Base-by-base conservation (phyloP, 2,329 filamentous ascomycete species). In the Stagonosporopsis cucurbitacearum region DNA sequence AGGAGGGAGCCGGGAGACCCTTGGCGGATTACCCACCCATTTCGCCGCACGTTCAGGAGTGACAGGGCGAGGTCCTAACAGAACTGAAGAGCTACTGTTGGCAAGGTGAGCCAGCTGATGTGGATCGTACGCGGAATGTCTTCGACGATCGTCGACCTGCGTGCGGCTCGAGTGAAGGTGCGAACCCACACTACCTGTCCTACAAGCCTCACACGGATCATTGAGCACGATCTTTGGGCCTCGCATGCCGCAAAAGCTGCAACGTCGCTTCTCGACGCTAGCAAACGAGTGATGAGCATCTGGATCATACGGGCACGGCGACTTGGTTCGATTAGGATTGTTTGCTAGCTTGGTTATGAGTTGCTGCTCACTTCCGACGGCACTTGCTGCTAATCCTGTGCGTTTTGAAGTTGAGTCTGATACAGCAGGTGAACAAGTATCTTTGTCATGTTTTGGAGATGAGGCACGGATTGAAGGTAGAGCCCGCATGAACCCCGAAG, bases 251-350 rank as follows among this genome's bases (percentile, higher is more conserved):
- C 62, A 68, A 36, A 61, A 55, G n/a, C 35, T 45, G 37, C 54
- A 64, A 12, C 41, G 42, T 13, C 48, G 37, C 9, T 56, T 52
- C 37, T 70, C 65, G n/a, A 68, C 57, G 12, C 44, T 60, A 6
- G 61, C 49, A 40, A 67, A 68, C 0, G 63, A 67, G 40, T 64
- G 56, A 32, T 67, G 65, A 3, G 23, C 33, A 8, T 56, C 50
- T 1, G 63, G 39, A 42, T 70, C 59, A 54, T 68, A 65, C 0
- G 64, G 60, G 48, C 63, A 68, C 5, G 28, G 32, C 23, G 42
- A 13, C 15, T 20, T 17, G 13, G n/a, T 6, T 5, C 41, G 19
- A 15, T 35, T 22, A 15, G 8, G 6, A 8, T n/a, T 12, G 8
- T 4, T 25, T n/a, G 12, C 7, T 9, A 23, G 5, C 12, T 32